phyloP scores from a whole-genome alignment of 768 basidiomycete genomes.

The Auricularia sp. region DNA sequence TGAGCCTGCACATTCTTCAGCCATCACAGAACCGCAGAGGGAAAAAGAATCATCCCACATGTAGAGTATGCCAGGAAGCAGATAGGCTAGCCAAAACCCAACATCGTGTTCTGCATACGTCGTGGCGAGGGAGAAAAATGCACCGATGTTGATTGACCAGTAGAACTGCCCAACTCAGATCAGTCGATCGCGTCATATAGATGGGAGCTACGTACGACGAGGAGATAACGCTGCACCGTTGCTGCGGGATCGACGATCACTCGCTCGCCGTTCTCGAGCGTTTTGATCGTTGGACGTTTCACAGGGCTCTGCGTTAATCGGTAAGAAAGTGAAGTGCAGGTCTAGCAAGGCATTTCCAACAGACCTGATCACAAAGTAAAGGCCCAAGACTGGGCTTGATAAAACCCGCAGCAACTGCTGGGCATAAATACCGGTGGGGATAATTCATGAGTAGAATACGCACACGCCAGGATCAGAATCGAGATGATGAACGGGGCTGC shows the following conservation, averaged over 20 bases:
- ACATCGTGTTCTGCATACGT: conserved; percentile 18
- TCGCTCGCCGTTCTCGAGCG: conserved; percentile 15
- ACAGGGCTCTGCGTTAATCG: conserved; percentile 11
- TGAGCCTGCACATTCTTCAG: conserved; percentile 6
- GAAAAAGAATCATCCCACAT: background rate
- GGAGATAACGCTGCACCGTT: conserved; percentile 18
- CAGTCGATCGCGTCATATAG: too few species aligned
- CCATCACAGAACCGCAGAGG: background rate
- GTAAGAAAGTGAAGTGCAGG: too few species aligned
- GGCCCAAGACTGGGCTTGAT: conserved; percentile 24
- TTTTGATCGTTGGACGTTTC: conserved; percentile 12
- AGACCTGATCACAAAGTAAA: conserved; percentile 21
- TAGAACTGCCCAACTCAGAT: conserved; percentile 12
- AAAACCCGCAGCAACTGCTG: conserved; percentile 17
- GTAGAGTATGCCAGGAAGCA: conserved; percentile 20
- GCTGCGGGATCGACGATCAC: conserved; percentile 21
- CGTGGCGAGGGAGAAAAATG: conserved; percentile 20
- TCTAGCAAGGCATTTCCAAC: too few species aligned
- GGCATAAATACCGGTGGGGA: too few species aligned
- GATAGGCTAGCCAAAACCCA: conserved; percentile 23
- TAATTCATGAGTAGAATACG: too few species aligned
- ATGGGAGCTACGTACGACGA: conserved; percentile 3
- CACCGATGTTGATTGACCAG: conserved; percentile 22
- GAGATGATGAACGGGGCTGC: conserved; percentile 16
- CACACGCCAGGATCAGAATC: conserved; percentile 17